These are phyloP conservation scores for Botrytis deweyae DNA, from an alignment of 2,329 filamentous ascomycete species.

Conservation along the genomic window DNA sequence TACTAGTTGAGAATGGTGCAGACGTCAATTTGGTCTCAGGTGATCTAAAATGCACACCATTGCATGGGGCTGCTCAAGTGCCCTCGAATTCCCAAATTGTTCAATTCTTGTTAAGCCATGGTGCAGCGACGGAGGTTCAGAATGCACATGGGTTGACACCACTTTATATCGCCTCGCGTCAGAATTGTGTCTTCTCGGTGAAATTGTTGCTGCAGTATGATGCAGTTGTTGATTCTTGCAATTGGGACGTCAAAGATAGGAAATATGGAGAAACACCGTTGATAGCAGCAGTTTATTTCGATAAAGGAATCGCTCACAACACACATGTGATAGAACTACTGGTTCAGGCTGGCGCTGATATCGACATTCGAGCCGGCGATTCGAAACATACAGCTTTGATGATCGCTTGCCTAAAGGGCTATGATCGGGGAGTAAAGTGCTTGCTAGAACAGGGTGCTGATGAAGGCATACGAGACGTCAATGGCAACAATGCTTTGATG, in stretches of 20 bases:
- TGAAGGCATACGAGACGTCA: constrained; percentile 6
- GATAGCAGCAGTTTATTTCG: constrained; percentile 21
- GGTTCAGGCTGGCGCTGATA: constrained; percentile 18
- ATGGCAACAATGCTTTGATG: constrained; percentile 17
- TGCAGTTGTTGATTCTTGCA: constrained; percentile 13
- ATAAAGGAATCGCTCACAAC: constrained; percentile 20
- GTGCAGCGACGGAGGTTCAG: constrained; percentile 16
- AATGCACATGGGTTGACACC: constrained; percentile 19
- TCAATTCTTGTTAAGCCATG: constrained; percentile 17
- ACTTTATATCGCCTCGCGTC: constrained; percentile 20
- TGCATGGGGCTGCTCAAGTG: constrained; percentile 18
- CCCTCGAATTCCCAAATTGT: constrained; percentile 7
- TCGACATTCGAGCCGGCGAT: constrained; percentile 13
- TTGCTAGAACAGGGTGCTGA: constrained; percentile 17
- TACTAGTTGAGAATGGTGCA: constrained; percentile 14
- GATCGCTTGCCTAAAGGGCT: constrained; percentile 16
- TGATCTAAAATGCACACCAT: constrained; percentile 13
- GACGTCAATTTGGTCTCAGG: constrained; percentile 13
- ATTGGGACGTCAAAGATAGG: constrained; percentile 20
- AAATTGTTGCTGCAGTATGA: constrained; percentile 13
- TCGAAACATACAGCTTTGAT: constrained; percentile 19
- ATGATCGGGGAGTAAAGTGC: constrained; percentile 18
- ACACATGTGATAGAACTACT: constrained; percentile 19
- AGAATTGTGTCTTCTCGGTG: constrained; percentile 19
- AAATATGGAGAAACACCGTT: constrained; percentile 21